These are phyloP conservation scores for Tylopilus sp. DNA, from an alignment of 1,284 basidiomycete species.

Conservation along the genomic window DNA sequence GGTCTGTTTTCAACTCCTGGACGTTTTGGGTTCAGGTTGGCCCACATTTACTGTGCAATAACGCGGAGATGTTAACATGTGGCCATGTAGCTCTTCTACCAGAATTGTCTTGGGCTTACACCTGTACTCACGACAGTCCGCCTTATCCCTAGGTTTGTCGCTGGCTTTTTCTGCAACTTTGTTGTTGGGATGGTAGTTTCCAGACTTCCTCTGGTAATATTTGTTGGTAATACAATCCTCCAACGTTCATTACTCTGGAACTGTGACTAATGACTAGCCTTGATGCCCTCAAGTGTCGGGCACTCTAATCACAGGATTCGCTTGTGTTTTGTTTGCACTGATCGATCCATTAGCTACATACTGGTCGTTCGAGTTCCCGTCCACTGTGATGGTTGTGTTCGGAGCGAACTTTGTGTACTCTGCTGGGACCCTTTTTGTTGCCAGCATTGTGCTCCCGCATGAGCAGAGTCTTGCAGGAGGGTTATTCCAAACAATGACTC, in stretches of 20 bases:
- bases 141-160: slow-evolving; percentile 76
- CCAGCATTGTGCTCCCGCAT: slow-evolving; percentile 38
- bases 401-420: slow-evolving; percentile 81
- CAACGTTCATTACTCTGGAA: not conserved
- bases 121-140: slow-evolving; percentile 73
- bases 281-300: slow-evolving; percentile 47
- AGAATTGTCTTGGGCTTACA: slow-evolving; percentile 52
- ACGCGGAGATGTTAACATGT: not conserved
- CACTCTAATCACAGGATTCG: slow-evolving; percentile 57
- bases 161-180: slow-evolving; percentile 67
- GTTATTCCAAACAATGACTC: slow-evolving; percentile 73
- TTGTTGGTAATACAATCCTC: slow-evolving; percentile 49
- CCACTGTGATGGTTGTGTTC: slow-evolving; percentile 67
- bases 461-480: not conserved
- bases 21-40: slow-evolving; percentile 49
- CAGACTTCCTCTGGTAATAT: slow-evolving; percentile 52
- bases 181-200: slow-evolving; percentile 62
- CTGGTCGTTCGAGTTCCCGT: slow-evolving; percentile 82
- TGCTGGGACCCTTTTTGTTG: slow-evolving; percentile 71
- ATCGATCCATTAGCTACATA: slow-evolving; percentile 61
- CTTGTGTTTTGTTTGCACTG: slow-evolving; percentile 72
- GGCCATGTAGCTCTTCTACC: slow-evolving; percentile 58
- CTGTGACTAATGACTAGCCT: not conserved
- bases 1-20: slow-evolving; percentile 58
- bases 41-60: not conserved